These are phyloP conservation scores for Lycium barbarum DNA, from an alignment of 257 asterid genomes.

Conservation along the genomic window DNA sequence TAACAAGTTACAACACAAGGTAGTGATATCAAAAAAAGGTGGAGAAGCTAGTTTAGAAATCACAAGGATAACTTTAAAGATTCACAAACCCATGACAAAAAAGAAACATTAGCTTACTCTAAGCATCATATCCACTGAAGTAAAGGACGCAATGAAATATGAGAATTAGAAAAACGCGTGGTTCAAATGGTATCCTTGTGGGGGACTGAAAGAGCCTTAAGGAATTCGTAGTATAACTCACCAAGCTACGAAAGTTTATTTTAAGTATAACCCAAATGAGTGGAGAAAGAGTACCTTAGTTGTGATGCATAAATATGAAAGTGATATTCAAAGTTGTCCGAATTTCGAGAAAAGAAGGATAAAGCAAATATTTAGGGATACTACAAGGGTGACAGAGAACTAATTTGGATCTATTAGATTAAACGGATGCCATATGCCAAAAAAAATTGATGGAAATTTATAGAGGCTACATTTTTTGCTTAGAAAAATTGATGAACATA, in stretches of 20 bases:
- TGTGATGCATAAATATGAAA: background rate
- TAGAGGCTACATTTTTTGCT: background rate
- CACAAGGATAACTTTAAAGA: background rate
- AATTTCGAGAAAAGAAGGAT: background rate
- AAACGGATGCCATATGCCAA: background rate
- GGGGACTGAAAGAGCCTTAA: background rate
- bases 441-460: background rate
- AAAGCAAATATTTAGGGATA: slow-evolving; percentile 6
- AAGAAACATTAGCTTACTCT: background rate
- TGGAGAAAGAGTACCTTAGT: background rate
- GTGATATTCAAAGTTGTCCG: background rate
- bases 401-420: background rate
- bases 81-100: background rate
- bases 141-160: background rate
- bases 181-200: slow-evolving; percentile 4
- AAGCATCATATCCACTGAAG: background rate
- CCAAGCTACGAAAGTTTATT: background rate
- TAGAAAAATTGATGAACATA: background rate
- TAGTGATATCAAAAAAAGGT: background rate
- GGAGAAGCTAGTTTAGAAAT: background rate
- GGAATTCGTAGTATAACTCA: background rate
- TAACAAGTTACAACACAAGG: background rate
- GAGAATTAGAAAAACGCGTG: background rate
- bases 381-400: background rate
- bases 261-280: background rate